phyloP scores from a whole-genome alignment of 352 stramenopile genomes.

The Thraustochytrium striatum region DNA sequence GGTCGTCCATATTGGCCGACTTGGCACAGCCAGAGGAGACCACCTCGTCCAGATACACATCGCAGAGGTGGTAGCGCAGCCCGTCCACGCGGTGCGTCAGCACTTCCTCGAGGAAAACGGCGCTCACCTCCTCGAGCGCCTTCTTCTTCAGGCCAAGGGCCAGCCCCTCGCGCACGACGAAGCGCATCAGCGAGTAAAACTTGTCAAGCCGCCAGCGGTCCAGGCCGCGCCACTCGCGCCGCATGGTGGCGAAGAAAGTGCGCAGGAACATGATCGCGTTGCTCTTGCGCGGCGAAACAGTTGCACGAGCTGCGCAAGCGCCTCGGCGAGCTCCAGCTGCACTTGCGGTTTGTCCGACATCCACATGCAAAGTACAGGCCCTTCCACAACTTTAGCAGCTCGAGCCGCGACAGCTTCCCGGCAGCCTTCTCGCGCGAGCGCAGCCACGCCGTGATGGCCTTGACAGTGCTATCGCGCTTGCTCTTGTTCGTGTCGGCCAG shows the following conservation, averaged over 20 bases:
- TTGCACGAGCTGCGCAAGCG: conserved; percentile 66
- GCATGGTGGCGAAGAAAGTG: conserved; percentile 54
- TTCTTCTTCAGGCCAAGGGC: background rate
- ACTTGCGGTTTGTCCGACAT: conserved; percentile 71
- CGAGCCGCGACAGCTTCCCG: conserved; percentile 62
- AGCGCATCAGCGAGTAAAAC: conserved; percentile 59
- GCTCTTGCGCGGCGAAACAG: conserved; percentile 55
- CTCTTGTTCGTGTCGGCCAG: conserved; percentile 39
- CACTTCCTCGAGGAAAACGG: conserved; percentile 9
- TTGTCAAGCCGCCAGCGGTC: conserved; percentile 57
- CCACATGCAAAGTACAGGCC: conserved; percentile 73
- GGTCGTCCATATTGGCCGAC: background rate
- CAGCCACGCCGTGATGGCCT: conserved; percentile 7
- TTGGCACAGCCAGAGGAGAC: background rate
- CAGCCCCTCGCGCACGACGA: conserved; percentile 52
- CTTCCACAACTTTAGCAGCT: conserved; percentile 78
- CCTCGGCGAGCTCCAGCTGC: conserved; percentile 69
- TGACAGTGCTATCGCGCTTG: conserved; percentile 10
- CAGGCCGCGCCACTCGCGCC: conserved; percentile 52
- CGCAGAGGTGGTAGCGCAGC: background rate
- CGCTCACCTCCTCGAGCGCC: background rate
- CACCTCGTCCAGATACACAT: conserved; percentile 44
- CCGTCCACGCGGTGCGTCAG: conserved; percentile 17
- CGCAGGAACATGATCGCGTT: conserved; percentile 47
- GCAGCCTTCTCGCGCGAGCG: conserved; percentile 10